phyloP scores from a whole-genome alignment of 2,329 filamentous ascomycete genomes.

The Pyrenophora tritici-repentis region DNA sequence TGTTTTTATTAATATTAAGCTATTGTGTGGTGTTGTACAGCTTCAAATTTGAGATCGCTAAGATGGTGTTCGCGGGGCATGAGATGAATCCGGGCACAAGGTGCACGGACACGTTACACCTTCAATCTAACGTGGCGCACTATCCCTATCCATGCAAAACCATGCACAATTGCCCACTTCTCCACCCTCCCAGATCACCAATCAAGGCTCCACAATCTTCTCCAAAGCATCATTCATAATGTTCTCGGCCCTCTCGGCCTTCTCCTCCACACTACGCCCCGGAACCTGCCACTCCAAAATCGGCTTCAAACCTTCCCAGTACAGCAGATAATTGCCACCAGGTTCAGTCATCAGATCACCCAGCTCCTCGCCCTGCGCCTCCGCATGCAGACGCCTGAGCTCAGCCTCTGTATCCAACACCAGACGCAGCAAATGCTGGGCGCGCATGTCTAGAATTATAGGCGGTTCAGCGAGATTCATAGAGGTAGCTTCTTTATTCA shows the following conservation, averaged over 20 bases:
- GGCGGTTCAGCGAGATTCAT: not conserved
- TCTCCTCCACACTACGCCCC: not conserved
- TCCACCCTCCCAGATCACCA: not conserved
- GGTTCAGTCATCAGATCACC: not conserved
- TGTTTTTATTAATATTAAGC: too few species aligned
- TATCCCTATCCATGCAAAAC: too few species aligned
- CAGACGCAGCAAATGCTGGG: not conserved
- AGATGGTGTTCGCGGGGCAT: too few species aligned
- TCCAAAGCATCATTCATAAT: slow-evolving; percentile 1
- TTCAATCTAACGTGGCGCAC: too few species aligned
- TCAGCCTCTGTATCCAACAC: not conserved
- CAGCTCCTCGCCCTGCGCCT: not conserved
- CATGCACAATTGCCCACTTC: not conserved
- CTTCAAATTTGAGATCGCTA: too few species aligned
- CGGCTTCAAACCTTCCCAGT: not conserved
- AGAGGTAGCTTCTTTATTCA: not conserved
- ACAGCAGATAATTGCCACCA: not conserved
- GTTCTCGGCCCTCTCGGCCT: not conserved
- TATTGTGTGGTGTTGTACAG: too few species aligned
- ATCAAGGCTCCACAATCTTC: slow-evolving; percentile 3
- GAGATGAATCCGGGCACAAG: too few species aligned
- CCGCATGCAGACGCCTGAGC: not conserved
- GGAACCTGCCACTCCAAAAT: not conserved
- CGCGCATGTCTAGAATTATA: not conserved
- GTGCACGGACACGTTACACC: too few species aligned